A percentile compares a stretch with the other conserved stretches of the same genome.
Conservation (phyloP, 2,329 filamentous ascomycete species). For the Endocalyx cinctus region DNA sequence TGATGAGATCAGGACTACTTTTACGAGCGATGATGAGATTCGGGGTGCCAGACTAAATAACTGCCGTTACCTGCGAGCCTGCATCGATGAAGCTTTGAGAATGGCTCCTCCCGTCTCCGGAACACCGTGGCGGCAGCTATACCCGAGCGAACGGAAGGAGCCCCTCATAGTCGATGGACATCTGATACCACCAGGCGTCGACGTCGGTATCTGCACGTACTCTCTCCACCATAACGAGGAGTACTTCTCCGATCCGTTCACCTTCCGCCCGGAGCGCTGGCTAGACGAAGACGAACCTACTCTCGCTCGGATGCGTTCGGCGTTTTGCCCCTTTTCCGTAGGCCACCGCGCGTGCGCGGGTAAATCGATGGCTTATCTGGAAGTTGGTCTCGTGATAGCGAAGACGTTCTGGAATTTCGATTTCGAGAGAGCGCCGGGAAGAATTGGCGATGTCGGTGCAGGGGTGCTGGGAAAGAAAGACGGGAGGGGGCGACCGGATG, state of each 20-base stretch:
- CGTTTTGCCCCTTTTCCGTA: slow-evolving; percentile 28
- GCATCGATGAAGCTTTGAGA: slow-evolving; percentile 15
- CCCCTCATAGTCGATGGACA: slow-evolving; percentile 6
- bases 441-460: slow-evolving; percentile 1
- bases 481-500: neutral
- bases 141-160: neutral
- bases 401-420: slow-evolving; percentile 36
- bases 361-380: slow-evolving; percentile 40
- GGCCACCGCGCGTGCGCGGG: slow-evolving; percentile 41
- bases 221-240: neutral
- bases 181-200: neutral
- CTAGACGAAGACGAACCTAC: slow-evolving; percentile 15
- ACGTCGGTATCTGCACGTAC: neutral
- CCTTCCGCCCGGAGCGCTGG: neutral
- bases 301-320: slow-evolving; percentile 6
- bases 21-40: slow-evolving; percentile 8
- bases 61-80: slow-evolving; percentile 13
- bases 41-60: slow-evolving; percentile 4
- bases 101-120: slow-evolving; percentile 10
- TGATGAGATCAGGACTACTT: slow-evolving; percentile 10
- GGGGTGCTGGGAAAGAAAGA: slow-evolving; percentile 3
- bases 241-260: neutral
- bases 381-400: slow-evolving; percentile 36
- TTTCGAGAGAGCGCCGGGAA: slow-evolving; percentile 12
- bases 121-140: slow-evolving; percentile 9